Base-by-base conservation (phyloP, 2,329 filamentous ascomycete genomes). In the Phoma sp. region DNA sequence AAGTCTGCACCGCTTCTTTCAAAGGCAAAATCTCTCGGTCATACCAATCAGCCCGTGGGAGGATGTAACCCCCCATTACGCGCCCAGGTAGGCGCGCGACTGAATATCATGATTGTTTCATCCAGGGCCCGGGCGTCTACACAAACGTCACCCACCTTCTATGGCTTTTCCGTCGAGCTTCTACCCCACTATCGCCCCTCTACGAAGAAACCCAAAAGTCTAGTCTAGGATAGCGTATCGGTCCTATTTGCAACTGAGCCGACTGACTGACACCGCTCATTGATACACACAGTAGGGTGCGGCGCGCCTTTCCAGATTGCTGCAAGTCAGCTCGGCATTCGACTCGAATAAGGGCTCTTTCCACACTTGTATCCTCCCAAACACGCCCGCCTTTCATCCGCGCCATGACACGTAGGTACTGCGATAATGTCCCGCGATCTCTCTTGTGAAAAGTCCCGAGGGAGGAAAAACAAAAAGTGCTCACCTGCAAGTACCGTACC, bases 211-310 rank as follows among this genome's bases (percentile, higher is more conserved):
- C 51, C 47, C 33, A 45, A 53, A 49, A 52, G 47, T 18, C 50
- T 52, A 56, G 52, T 55, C 56, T 52, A 57, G 57, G 58, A 58
- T 58, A 39, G 43, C 50, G 27, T 58, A 56, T 66, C 62, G 61
- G 64, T 61, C 64, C 63, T 61, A 60, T 55, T 18, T 65, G 48
- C 44, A 53, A 52, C 49, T 50, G 37, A 60, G 56, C 58, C 52
- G 55, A 37, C 52, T 45, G 29, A 18, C 18, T 33, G 61, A 66
- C 60, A 67, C 64, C 64, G 62, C 64, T 65, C 57, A 59, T 64
- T 49, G 40, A 51, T 48, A 52, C 44, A 52, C 44, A 52, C 29
- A 40, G 32, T 39, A 38, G 25, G 58, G 51, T 33, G 53, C 44
- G 40, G 44, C 49, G 45, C 47, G 52, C 53, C 18, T 47, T 52